Evolutionary conservation across 2,329 filamentous ascomycete genomes (phyloP).

Genomic region (Colletotrichum chlorophyti): DNA sequence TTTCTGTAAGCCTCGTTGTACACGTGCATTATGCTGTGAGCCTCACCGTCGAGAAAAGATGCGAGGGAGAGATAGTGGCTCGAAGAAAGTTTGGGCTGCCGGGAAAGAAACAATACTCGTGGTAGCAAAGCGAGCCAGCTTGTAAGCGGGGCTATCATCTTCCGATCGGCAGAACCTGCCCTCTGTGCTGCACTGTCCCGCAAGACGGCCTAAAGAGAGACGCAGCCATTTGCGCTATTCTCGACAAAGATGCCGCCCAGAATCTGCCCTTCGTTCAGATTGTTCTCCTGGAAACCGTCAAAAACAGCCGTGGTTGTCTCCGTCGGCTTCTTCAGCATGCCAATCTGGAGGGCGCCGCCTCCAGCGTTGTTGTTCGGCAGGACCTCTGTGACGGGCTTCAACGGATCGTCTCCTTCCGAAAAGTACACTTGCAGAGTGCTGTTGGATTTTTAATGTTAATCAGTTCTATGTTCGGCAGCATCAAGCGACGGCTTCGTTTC

Average conservation of each 20-base stretch:
- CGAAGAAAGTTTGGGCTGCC: too few species aligned
- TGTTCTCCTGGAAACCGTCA: slow-evolving; percentile 53
- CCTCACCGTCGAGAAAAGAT: too few species aligned
- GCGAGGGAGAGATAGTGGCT: too few species aligned
- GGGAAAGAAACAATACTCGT: too few species aligned
- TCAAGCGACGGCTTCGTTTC: background rate
- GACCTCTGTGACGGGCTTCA: slow-evolving; percentile 53
- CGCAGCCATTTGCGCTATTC: slow-evolving; percentile 43
- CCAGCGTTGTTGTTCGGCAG: slow-evolving; percentile 59
- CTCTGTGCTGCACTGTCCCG: background rate
- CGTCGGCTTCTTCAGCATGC: slow-evolving; percentile 66
- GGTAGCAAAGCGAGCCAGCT: too few species aligned
- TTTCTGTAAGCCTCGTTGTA: too few species aligned
- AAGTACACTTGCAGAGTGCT: slow-evolving; percentile 65
- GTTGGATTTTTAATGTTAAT: background rate
- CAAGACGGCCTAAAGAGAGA: background rate
- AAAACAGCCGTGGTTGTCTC: slow-evolving; percentile 50
- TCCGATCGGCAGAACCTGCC: too few species aligned
- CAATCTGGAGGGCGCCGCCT: slow-evolving; percentile 67
- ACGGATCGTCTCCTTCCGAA: slow-evolving; percentile 52
- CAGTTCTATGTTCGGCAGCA: background rate
- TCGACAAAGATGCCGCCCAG: slow-evolving; percentile 61
- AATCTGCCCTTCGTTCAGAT: slow-evolving; percentile 58
- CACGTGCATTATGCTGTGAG: too few species aligned
- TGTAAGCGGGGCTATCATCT: too few species aligned